Evolutionary conservation across 305 asterid genomes (phyloP).

Genomic region (Plantago lanceolata): DNA sequence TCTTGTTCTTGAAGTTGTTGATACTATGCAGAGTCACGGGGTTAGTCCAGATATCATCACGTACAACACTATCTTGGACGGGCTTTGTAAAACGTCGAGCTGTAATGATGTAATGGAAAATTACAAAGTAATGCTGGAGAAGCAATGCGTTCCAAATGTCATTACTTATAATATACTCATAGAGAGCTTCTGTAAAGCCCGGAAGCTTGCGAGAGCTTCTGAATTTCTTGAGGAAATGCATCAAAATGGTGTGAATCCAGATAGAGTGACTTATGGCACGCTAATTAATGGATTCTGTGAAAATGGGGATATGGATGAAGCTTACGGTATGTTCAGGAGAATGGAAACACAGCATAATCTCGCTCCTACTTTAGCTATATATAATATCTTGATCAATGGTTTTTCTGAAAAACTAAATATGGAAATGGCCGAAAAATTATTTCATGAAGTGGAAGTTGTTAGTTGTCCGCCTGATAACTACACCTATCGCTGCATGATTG

Average conservation of each 20-base stretch:
- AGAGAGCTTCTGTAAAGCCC: slow-evolving; percentile 75
- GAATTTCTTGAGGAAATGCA: slow-evolving; percentile 65
- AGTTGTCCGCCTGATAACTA: slow-evolving; percentile 57
- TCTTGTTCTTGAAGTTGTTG: slow-evolving; percentile 62
- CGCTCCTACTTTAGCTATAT: slow-evolving; percentile 54
- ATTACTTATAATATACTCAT: slow-evolving; percentile 82
- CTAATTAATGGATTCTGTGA: slow-evolving; percentile 73
- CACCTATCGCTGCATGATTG: slow-evolving; percentile 77
- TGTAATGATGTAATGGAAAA: slow-evolving; percentile 65
- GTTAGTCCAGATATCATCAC: slow-evolving; percentile 76
- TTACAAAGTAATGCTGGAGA: slow-evolving; percentile 67
- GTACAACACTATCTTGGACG: slow-evolving; percentile 67
- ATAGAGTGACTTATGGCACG: slow-evolving; percentile 65
- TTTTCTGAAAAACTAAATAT: slow-evolving; percentile 55
- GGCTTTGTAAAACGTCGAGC: slow-evolving; percentile 74
- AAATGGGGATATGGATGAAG: slow-evolving; percentile 62
- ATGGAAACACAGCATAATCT: slow-evolving; percentile 52
- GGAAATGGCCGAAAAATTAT: slow-evolving; percentile 54
- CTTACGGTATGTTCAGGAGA: slow-evolving; percentile 49
- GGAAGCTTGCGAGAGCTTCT: slow-evolving; percentile 48
- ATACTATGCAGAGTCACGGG: slow-evolving; percentile 66
- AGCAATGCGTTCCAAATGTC: slow-evolving; percentile 65
- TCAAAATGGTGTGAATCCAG: slow-evolving; percentile 53
- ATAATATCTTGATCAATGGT: slow-evolving; percentile 66
- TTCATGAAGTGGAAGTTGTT: slow-evolving; percentile 46